Conservation (phyloP, 2,329 filamentous ascomycete species). For the Stagonosporopsis vannaccii region DNA sequence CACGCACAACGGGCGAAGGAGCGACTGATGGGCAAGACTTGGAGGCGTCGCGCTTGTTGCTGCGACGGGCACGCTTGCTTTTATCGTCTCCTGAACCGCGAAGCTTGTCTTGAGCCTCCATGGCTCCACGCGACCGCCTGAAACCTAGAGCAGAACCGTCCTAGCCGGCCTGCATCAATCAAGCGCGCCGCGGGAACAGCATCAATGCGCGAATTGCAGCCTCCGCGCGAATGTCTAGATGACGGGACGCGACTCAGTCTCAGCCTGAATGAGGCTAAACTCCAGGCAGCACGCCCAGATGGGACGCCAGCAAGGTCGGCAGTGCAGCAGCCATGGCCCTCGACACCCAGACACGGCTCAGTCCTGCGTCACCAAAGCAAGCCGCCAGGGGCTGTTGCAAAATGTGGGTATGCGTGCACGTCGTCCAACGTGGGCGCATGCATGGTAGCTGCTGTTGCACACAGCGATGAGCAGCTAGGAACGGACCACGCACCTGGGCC, state of each 20-base stretch:
- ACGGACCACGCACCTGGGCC: neutral
- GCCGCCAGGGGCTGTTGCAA: neutral
- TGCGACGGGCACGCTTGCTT: constrained; percentile 15
- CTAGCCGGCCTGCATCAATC: constrained; percentile 4
- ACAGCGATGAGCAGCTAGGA: neutral
- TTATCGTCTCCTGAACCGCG: constrained; percentile 21
- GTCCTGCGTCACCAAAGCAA: neutral
- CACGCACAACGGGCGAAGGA: constrained; percentile 3
- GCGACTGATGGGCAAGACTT: constrained; percentile 14
- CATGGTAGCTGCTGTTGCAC: neutral
- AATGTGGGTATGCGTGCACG: too few relatives aligned
- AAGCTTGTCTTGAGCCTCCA: constrained; percentile 18
- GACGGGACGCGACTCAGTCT: constrained; percentile 8
- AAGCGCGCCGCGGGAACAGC: neutral
- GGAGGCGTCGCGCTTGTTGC: constrained; percentile 15
- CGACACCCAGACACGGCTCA: too few relatives aligned
- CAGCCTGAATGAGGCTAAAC: neutral
- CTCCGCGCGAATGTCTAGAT: neutral
- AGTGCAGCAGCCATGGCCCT: neutral
- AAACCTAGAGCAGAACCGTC: constrained; percentile 12
- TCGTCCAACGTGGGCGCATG: neutral
- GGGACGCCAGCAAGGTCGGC: neutral
- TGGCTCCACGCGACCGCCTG: constrained; percentile 9
- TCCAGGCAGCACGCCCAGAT: constrained; percentile 8
- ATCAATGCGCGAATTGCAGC: constrained; percentile 9